A percentile compares a stretch with the other conserved stretches of the same genome.
Conservation (phyloP, 148 eudicot species). For the Mesembryanthemum crystallinum region DNA sequence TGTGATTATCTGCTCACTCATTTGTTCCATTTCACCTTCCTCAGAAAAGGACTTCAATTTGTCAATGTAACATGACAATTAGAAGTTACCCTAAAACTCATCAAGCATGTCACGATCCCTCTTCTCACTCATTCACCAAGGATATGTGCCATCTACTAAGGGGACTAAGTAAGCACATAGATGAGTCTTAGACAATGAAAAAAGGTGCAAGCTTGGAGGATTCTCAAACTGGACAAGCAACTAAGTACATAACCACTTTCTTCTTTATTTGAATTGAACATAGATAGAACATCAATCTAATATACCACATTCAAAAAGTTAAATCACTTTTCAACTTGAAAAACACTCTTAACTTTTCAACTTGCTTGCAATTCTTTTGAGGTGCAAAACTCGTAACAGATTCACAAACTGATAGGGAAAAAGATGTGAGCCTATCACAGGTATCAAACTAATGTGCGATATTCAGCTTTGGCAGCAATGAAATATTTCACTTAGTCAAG, state of each 20-base stretch:
- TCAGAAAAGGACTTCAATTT: constrained; percentile 82
- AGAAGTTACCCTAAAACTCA: background rate
- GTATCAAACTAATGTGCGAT: background rate
- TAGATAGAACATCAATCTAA: background rate
- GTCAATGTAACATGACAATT: constrained; percentile 23
- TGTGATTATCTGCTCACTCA: constrained; percentile 75
- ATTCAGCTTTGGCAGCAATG: background rate
- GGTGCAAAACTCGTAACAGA: background rate
- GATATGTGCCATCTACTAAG: background rate
- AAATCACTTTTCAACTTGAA: background rate
- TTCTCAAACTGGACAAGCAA: background rate
- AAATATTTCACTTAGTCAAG: background rate
- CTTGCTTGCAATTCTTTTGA: background rate
- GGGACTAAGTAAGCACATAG: background rate
- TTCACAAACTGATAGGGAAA: background rate
- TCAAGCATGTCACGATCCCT: background rate
- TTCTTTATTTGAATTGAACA: background rate
- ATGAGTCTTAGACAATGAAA: background rate
- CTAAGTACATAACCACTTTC: background rate
- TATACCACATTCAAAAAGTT: too few relatives aligned
- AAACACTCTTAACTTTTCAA: background rate
- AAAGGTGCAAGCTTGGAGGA: background rate
- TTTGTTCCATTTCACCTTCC: constrained; percentile 88
- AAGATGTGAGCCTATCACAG: too few relatives aligned
- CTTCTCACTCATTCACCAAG: background rate